Evolutionary conservation across 768 basidiomycete species (phyloP).

Genomic region (Butyriboletus loyo): DNA sequence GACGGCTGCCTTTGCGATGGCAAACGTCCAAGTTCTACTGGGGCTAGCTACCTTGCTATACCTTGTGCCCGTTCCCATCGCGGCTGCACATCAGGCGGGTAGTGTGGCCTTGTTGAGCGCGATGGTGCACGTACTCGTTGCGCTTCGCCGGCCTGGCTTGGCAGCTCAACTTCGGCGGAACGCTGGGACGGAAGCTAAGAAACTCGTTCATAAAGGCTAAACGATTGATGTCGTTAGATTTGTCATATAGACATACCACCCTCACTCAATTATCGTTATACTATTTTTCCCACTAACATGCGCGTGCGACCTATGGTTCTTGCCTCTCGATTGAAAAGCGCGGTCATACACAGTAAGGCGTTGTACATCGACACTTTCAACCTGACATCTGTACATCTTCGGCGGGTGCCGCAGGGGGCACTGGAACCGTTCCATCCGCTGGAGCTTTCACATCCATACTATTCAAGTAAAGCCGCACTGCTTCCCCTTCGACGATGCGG

Average conservation of each 20-base stretch:
- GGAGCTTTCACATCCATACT: constrained; percentile 74
- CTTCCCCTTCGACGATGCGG: constrained; percentile 84
- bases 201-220: constrained; percentile 5
- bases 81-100: constrained; percentile 93
- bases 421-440: constrained; percentile 37
- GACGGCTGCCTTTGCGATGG: constrained; percentile 69
- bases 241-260: constrained; percentile 9
- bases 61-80: constrained; percentile 88
- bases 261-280: constrained; percentile 26
- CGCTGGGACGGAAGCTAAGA: constrained; percentile 23
- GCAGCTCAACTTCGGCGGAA: constrained; percentile 64
- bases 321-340: constrained; percentile 1
- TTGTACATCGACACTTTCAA: constrained; percentile 34
- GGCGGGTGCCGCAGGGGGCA: constrained; percentile 35
- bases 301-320: background rate
- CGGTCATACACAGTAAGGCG: constrained; percentile 6
- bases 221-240: constrained; percentile 9
- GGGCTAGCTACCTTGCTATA: constrained; percentile 84
- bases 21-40: constrained; percentile 76
- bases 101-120: constrained; percentile 85
- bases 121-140: constrained; percentile 71
- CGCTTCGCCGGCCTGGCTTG: constrained; percentile 64
- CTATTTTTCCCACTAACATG: background rate
- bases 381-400: constrained; percentile 89
- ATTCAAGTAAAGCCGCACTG: constrained; percentile 69